Evolutionary conservation across 495 filamentous ascomycete species (phyloP), one percentile per base, ranked within the genome.

Genomic region (Talaromyces stipitatus): DNA sequence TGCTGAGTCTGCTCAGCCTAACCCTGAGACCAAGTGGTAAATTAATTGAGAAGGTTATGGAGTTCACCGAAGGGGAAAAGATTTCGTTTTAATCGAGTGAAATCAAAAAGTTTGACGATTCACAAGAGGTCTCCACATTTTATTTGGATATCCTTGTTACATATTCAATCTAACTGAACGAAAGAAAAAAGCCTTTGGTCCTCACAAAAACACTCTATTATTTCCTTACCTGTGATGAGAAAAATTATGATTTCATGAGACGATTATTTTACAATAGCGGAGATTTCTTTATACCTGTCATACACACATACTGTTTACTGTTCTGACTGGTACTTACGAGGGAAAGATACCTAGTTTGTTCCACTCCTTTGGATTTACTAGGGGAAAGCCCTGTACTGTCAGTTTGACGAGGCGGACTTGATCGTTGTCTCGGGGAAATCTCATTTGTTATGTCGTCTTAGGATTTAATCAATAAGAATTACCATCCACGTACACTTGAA

Each of bases 341-440:
- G 91, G 91, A 96, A 96, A 96, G 91, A 96, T 89, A 94, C 83
- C 74, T 79, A 73, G 79, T 75, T 72, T 71, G 64, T 71, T 65
- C 62, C 60, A 26, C 66, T 62, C 64, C 64, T 68, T 64, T 67
- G 69, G 69, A 70, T 60, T 65, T 69, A 70, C 74, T 78, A 82
- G 86, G 89, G 89, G 91, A 96, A 96, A 89, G 91, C 91, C 91
- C 89, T 95, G 90, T 90, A 83, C 82, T 81, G 74, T 75, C 73
- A 74, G 76, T 75, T 74, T 68, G 58, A 73, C 72, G 69, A 82
- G 82, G 72, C 80, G 77, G 70, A 82, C 81, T 81, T 86, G 68
- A 83, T 65, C 75, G 83, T 83, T 78, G 67, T 71, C 75, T 78
- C 76, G 73, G 75, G 73, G 72, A 75, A 71, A 74, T 70, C 73